Conservation (phyloP, 1,139 yeast species). For the Oligophagozyma castellii region DNA sequence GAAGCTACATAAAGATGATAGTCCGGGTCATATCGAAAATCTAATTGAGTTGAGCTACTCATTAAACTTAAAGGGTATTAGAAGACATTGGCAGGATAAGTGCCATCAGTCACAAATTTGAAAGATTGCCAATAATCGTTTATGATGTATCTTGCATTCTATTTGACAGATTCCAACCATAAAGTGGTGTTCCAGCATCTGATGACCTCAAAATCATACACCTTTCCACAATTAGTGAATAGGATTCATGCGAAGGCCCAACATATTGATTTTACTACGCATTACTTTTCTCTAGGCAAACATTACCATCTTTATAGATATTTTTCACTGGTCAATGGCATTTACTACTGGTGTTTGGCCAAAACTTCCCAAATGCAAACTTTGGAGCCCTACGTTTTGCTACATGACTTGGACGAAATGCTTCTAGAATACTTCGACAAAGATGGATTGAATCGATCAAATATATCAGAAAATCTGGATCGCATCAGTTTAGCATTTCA, state of each 20-base stretch:
- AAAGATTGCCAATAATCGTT: too few relatives aligned
- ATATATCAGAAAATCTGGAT: constrained; percentile 20
- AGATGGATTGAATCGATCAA: constrained; percentile 13
- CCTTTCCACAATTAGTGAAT: too few relatives aligned
- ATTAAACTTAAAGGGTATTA: too few relatives aligned
- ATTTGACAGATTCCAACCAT: constrained; percentile 18
- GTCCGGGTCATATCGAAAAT: too few relatives aligned
- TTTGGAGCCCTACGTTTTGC: constrained; percentile 12
- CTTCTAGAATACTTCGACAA: constrained; percentile 21
- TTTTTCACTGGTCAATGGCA: constrained; percentile 9
- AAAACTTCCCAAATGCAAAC: neutral
- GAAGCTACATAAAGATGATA: too few relatives aligned
- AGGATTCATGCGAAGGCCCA: too few relatives aligned
- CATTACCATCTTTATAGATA: too few relatives aligned
- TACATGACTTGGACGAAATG: constrained; percentile 14
- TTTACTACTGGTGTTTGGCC: constrained; percentile 17
- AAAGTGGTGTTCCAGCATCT: constrained; percentile 19
- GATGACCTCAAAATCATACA: constrained; percentile 17
- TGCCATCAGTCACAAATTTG: too few relatives aligned
- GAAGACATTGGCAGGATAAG: too few relatives aligned
- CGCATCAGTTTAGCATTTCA: constrained; percentile 18
- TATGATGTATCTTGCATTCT: constrained; percentile 6
- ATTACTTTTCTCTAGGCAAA: too few relatives aligned
- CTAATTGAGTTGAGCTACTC: too few relatives aligned
- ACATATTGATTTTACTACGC: too few relatives aligned